Percentiles rank a stretch among this genome's conserved stretches.
These are phyloP conservation scores for Pythium periplocum DNA, from an alignment of 352 stramenopile genomes.

Conservation along the genomic window DNA sequence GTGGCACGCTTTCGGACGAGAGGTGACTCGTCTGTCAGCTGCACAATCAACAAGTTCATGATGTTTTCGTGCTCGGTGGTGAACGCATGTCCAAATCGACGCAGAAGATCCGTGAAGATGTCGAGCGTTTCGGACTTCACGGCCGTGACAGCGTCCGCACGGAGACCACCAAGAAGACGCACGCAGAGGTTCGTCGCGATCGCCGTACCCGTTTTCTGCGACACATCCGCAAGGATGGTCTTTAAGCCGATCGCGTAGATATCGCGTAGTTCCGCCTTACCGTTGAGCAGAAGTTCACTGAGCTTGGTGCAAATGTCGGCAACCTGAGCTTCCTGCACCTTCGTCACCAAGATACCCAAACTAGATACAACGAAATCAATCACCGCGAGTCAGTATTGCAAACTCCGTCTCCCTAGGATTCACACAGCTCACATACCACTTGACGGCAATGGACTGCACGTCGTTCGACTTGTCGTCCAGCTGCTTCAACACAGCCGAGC, in stretches of 20 bases:
- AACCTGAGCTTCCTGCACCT: constrained; percentile 93
- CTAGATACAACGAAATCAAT: constrained; percentile 12
- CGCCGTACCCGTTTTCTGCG: constrained; percentile 82
- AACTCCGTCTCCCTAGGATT: not conserved
- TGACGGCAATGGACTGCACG: constrained; percentile 94
- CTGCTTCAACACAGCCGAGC: constrained; percentile 93
- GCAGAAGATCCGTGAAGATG: constrained; percentile 95
- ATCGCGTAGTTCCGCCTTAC: constrained; percentile 95
- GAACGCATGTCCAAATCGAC: constrained; percentile 92
- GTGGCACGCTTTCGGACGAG: constrained; percentile 96
- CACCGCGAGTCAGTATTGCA: not conserved
- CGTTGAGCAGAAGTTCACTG: constrained; percentile 94
- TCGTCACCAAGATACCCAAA: constrained; percentile 95
- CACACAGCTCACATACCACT: constrained; percentile 44
- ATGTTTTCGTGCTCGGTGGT: constrained; percentile 85
- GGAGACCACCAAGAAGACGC: constrained; percentile 57
- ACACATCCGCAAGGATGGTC: constrained; percentile 94
- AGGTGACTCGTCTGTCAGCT: constrained; percentile 76
- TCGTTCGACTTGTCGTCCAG: constrained; percentile 99
- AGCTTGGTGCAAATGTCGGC: constrained; percentile 97
- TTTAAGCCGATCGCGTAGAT: constrained; percentile 99
- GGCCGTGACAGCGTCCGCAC: constrained; percentile 62
- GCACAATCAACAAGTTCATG: constrained; percentile 83
- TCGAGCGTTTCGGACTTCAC: constrained; percentile 95
- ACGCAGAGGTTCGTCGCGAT: constrained; percentile 73